Conservation (phyloP, 345 rosid species). For the Gossypium australe region DNA sequence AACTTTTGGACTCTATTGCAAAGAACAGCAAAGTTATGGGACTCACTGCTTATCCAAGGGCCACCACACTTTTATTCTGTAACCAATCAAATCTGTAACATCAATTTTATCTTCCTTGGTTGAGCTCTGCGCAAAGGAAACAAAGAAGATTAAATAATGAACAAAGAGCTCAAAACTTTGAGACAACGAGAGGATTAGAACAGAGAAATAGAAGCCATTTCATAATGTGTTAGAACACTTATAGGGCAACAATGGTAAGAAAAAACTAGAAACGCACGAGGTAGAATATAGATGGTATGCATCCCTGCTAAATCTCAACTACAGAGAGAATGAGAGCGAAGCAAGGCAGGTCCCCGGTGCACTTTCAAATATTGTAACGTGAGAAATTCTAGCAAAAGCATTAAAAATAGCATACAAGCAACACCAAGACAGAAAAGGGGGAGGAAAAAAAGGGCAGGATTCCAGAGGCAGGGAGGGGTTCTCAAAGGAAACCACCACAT, state of each 20-base stretch:
- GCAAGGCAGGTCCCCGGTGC: neutral
- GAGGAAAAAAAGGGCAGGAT: neutral
- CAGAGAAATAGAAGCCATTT: neutral
- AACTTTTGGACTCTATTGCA: neutral
- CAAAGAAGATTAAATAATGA: conserved; percentile 19
- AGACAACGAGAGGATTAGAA: neutral
- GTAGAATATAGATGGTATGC: neutral
- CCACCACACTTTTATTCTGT: conserved; percentile 95
- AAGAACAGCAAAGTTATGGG: conserved; percentile 6
- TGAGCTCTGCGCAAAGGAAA: conserved; percentile 50
- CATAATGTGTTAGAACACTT: neutral
- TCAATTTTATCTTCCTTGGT: conserved; percentile 44
- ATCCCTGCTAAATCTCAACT: neutral
- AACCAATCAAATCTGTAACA: conserved; percentile 72
- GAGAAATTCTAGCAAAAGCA: neutral
- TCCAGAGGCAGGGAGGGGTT: neutral
- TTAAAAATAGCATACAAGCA: neutral
- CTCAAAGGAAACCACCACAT: neutral
- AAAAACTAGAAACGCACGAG: neutral
- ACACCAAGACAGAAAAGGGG: neutral
- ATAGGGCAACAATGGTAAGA: neutral
- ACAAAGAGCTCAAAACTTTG: neutral
- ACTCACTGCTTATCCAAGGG: conserved; percentile 97
- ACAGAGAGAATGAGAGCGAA: neutral
- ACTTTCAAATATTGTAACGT: neutral